phyloP scores from a whole-genome alignment of 2,329 filamentous ascomycete species.

The Diaporthe sp. region DNA sequence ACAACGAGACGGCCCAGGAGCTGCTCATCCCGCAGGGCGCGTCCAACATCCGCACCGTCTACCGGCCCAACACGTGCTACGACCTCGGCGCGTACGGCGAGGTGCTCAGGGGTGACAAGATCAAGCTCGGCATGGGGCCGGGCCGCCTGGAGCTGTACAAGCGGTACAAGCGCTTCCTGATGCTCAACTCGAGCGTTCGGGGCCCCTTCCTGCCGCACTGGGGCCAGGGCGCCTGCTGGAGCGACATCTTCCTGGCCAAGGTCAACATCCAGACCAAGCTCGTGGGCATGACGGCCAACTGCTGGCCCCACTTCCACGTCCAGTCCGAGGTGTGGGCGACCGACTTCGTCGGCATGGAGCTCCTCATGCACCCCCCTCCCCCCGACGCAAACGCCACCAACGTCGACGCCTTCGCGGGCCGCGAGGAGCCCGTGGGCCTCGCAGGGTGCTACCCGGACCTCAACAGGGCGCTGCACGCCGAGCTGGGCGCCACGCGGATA shows the following conservation, averaged over 20 bases:
- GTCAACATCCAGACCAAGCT: slow-evolving; percentile 48
- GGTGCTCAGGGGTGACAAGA: slow-evolving; percentile 44
- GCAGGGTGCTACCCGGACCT: slow-evolving; percentile 47
- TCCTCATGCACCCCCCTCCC: slow-evolving; percentile 49
- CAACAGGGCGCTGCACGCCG: slow-evolving; percentile 47
- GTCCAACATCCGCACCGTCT: slow-evolving; percentile 49
- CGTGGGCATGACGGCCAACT: slow-evolving; percentile 53
- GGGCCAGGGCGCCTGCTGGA: slow-evolving; percentile 51
- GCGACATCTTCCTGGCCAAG: slow-evolving; percentile 48
- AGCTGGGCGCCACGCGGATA: slow-evolving; percentile 48
- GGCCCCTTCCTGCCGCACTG: slow-evolving; percentile 54
- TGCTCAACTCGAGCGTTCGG: slow-evolving; percentile 51
- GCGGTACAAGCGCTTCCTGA: slow-evolving; percentile 52
- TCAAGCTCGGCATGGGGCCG: slow-evolving; percentile 29
- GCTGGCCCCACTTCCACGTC: slow-evolving; percentile 50
- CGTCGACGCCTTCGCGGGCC: slow-evolving; percentile 44
- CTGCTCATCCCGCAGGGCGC: slow-evolving; percentile 45
- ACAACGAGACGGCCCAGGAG: slow-evolving; percentile 41
- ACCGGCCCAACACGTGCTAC: slow-evolving; percentile 50
- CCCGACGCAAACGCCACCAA: slow-evolving; percentile 38
- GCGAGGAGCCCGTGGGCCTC: slow-evolving; percentile 46
- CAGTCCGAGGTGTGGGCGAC: slow-evolving; percentile 56
- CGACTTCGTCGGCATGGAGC: slow-evolving; percentile 51
- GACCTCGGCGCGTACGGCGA: slow-evolving; percentile 52
- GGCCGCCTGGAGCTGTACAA: slow-evolving; percentile 47